phyloP scores from a whole-genome alignment of 345 rosid species.

The Arabidopsis thaliana region DNA sequence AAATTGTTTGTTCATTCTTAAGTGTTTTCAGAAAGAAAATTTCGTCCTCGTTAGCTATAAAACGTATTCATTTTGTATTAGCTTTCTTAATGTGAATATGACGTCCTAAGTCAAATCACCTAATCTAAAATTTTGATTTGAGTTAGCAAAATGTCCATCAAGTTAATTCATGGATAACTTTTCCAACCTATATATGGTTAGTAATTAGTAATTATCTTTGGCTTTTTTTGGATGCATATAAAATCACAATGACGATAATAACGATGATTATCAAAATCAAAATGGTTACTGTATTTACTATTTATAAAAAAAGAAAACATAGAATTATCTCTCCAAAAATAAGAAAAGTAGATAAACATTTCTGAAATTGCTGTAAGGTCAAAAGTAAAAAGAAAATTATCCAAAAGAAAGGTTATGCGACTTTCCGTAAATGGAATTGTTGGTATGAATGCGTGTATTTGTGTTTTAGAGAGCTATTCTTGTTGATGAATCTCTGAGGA shows the following conservation, averaged over 20 bases:
- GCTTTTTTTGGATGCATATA: background rate
- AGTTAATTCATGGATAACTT: background rate
- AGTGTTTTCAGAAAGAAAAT: background rate
- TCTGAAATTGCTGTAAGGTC: background rate
- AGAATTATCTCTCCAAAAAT: background rate
- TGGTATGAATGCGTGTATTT: background rate
- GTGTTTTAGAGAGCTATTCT: background rate
- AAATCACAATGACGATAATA: no score
- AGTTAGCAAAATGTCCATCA: background rate
- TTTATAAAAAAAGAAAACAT: background rate
- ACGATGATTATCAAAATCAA: background rate
- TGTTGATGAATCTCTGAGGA: conserved; percentile 12
- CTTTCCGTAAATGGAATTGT: background rate
- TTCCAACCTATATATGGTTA: background rate
- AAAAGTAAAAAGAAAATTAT: background rate
- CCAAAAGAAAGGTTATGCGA: background rate
- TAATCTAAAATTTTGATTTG: background rate
- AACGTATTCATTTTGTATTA: background rate
- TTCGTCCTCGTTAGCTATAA: background rate
- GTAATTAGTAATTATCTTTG: background rate
- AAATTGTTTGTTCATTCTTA: background rate
- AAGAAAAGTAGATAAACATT: background rate
- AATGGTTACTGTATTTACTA: no score
- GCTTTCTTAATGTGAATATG: background rate
- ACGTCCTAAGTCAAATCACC: background rate